phyloP scores from a whole-genome alignment of 2,329 filamentous ascomycete species.

The Aschersonia sp. region DNA sequence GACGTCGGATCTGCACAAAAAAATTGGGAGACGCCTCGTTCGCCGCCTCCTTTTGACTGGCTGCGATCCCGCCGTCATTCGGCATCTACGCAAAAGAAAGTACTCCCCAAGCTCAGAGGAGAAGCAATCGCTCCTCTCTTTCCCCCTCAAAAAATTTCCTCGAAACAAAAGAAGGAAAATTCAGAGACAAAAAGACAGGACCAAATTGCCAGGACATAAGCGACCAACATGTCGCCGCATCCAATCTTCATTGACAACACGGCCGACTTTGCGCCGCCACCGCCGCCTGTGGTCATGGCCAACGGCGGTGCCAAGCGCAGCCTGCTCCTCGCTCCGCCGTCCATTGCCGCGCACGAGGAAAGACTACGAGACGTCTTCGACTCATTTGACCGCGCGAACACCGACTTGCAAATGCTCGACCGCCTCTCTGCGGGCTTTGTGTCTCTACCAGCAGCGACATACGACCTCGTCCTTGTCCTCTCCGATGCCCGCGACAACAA shows the following conservation, averaged over 20 bases:
- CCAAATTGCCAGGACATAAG: not conserved
- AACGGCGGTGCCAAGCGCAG: constrained; percentile 32
- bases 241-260: constrained; percentile 39
- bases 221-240: constrained; percentile 31
- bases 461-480: constrained; percentile 74
- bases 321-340: constrained; percentile 80
- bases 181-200: not conserved
- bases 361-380: constrained; percentile 57
- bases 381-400: constrained; percentile 56
- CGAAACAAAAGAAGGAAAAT: too few species aligned
- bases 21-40: too few species aligned
- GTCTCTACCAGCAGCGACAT: constrained; percentile 58
- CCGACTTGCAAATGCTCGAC: constrained; percentile 96
- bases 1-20: too few species aligned
- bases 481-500: constrained; percentile 58
- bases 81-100: too few species aligned
- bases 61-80: too few species aligned
- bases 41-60: too few species aligned
- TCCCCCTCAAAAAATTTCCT: too few species aligned
- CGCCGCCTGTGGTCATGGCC: too few species aligned
- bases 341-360: constrained; percentile 72
- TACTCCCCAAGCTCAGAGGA: too few species aligned
- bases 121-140: too few species aligned
- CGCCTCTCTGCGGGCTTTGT: constrained; percentile 73
- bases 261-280: constrained; percentile 31